A percentile compares a stretch with the other conserved stretches of the same genome.
These are phyloP conservation scores for Kondoa malvinella DNA, from an alignment of 768 basidiomycete species.

Conservation along the genomic window DNA sequence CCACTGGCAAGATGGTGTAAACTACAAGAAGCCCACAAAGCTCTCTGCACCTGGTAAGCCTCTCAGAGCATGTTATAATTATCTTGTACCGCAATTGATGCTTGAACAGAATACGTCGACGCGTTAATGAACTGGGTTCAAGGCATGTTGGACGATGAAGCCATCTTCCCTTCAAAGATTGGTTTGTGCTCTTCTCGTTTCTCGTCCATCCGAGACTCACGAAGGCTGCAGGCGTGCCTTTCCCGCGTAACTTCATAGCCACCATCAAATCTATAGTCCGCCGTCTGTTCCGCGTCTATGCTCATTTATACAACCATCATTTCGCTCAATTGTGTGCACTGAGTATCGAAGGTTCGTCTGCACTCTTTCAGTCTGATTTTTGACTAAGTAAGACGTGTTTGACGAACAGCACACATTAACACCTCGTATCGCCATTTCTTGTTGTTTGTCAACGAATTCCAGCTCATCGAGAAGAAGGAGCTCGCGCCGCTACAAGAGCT, in stretches of 20 bases:
- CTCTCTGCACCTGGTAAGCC: constrained; percentile 51
- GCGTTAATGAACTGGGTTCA: constrained; percentile 99
- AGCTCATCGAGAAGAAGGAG: constrained; percentile 91
- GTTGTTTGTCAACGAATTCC: constrained; percentile 91
- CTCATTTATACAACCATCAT: constrained; percentile 96
- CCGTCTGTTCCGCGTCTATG: constrained; percentile 88
- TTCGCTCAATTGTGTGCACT: constrained; percentile 97
- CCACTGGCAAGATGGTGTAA: constrained; percentile 79
- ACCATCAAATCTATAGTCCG: constrained; percentile 83
- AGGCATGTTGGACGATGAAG: constrained; percentile 74
- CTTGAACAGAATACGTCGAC: constrained; percentile 65
- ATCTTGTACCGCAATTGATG: constrained; percentile 29
- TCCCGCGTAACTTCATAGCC: constrained; percentile 73
- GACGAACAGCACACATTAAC: constrained; percentile 68
- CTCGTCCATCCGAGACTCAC: background rate
- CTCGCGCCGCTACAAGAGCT: constrained; percentile 84
- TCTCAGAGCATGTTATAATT: background rate
- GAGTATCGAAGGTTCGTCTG: constrained; percentile 72
- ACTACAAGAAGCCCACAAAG: constrained; percentile 78
- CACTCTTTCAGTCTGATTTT: background rate
- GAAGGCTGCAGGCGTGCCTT: constrained; percentile 75
- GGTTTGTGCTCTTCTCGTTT: too few relatives aligned
- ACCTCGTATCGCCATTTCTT: constrained; percentile 98
- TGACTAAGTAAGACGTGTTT: constrained; percentile 6
- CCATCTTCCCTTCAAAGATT: constrained; percentile 83